phyloP scores from a whole-genome alignment of 192 early-diverging fungal genomes.

The Coemansia sp. region DNA sequence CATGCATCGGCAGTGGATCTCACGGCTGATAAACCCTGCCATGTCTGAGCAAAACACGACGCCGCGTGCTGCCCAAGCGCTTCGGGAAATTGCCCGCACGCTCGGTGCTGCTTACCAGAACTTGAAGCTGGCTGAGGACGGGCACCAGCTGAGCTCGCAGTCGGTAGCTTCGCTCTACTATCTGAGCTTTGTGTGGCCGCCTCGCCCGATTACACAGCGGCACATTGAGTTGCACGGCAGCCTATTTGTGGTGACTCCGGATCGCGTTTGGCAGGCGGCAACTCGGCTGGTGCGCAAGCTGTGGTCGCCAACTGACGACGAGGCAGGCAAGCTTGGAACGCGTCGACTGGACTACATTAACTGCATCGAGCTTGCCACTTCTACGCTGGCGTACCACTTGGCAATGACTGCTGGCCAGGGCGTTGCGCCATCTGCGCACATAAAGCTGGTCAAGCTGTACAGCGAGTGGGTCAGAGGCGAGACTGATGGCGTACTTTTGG shows the following conservation, averaged over 20 bases:
- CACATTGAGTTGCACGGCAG: conserved; percentile 28
- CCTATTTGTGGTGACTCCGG: conserved; percentile 34
- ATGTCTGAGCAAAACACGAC: conserved; percentile 21
- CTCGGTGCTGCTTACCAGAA: conserved; percentile 9
- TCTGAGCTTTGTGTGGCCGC: conserved; percentile 47
- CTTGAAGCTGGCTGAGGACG: conserved; percentile 7
- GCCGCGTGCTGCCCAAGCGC: conserved; percentile 25
- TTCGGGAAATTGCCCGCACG: conserved; percentile 20
- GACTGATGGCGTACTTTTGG: background rate
- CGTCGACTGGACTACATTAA: conserved; percentile 14
- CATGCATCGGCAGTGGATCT: conserved; percentile 44
- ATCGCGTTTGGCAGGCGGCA: conserved; percentile 35
- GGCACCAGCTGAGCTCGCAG: conserved; percentile 7
- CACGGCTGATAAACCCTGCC: conserved; percentile 22
- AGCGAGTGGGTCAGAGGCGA: conserved; percentile 17
- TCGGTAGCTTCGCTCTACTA: conserved; percentile 28
- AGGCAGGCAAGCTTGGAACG: background rate
- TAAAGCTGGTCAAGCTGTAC: conserved; percentile 15
- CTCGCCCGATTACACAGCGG: conserved; percentile 24
- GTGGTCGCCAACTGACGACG: background rate
- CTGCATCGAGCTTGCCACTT: conserved; percentile 15
- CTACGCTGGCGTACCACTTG: conserved; percentile 27
- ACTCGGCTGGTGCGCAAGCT: conserved; percentile 21
- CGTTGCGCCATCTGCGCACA: conserved; percentile 13
- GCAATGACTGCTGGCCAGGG: conserved; percentile 22